Base-by-base conservation (phyloP, 2,329 filamentous ascomycete species). In the Didymella pinodella region DNA sequence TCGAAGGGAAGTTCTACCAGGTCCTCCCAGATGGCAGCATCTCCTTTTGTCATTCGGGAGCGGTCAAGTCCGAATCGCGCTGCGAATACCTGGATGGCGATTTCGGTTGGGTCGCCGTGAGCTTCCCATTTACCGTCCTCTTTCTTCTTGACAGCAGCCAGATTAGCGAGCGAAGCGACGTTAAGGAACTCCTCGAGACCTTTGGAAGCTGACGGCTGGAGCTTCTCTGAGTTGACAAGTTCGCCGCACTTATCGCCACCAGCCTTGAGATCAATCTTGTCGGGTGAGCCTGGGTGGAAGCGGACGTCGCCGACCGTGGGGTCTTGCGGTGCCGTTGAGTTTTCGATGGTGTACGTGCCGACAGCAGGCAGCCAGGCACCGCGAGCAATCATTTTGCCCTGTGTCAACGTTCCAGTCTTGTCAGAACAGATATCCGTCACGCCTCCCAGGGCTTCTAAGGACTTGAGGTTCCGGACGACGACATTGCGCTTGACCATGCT, bases 71-170 rank as follows among this genome's bases (percentile, higher is more conserved):
- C 79, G 71, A 92, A 92, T 12, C 89, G 85, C 41, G 84, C 85
- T 8, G 88, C 87, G 69, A 92, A 90, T 0, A 92, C 89, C 65
- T 91, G 88, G 45, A 92, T 89, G 1, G 89, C 89, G 60, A 92
- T 90, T 66, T 92, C 89, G 1, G 89, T 91, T 0, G 76, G 76
- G 46, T 78, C 76, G 14, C 76, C 76, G 31, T 73, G 73, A 3
- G 76, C 75, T 34, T 73, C 68, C 76, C 76, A 78, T 8, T 63
- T 60, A 10, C 78, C 75, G 40, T 80, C 75, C 0, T 78, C 77
- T n/a, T 69, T 76, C 45, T 79, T 76, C 45, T 78, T 78, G 4
- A 87, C 78, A 3, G 79, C 81, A 3, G 84, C 84, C 14, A 86
- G 75, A 65, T 85, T 86, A 41, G 82, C 83, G 44, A 80, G 66